Conservation (phyloP, 768 basidiomycete species). For the Suillus plorans region DNA sequence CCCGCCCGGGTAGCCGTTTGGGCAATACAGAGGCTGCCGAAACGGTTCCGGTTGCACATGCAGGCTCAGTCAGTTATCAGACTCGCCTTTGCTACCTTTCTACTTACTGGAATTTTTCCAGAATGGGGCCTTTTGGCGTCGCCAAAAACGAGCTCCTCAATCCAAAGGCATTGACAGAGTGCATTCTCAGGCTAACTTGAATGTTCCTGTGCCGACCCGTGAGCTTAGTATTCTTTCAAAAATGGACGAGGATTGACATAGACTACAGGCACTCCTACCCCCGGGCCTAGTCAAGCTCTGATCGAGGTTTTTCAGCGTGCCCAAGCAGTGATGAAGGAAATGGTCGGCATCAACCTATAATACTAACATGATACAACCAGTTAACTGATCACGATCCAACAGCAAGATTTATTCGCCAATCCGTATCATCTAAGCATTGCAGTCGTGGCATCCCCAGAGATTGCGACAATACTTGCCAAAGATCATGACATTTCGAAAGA, state of each 20-base stretch:
- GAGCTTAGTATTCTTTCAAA: background rate
- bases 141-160: background rate
- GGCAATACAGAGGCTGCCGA: background rate
- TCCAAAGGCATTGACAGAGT: background rate
- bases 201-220: background rate
- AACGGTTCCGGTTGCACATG: background rate
- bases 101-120: background rate
- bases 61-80: background rate
- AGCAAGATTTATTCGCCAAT: slow-evolving; percentile 7
- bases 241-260: background rate
- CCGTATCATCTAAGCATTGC: slow-evolving; percentile 11
- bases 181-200: background rate
- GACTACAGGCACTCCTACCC: background rate
- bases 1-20: background rate
- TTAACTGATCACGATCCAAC: background rate
- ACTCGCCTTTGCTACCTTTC: background rate
- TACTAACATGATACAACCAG: background rate
- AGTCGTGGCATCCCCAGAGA: background rate
- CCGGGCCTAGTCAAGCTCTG: background rate
- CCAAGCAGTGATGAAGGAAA: slow-evolving; percentile 1
- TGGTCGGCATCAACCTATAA: background rate
- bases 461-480: background rate
- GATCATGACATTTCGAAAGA: background rate
- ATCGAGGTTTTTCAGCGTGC: slow-evolving; percentile 5
- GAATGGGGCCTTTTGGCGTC: background rate